These are phyloP conservation scores for Cryptosporidium bovis DNA, from an alignment of 169 alveolate genomes.

Conservation along the genomic window DNA sequence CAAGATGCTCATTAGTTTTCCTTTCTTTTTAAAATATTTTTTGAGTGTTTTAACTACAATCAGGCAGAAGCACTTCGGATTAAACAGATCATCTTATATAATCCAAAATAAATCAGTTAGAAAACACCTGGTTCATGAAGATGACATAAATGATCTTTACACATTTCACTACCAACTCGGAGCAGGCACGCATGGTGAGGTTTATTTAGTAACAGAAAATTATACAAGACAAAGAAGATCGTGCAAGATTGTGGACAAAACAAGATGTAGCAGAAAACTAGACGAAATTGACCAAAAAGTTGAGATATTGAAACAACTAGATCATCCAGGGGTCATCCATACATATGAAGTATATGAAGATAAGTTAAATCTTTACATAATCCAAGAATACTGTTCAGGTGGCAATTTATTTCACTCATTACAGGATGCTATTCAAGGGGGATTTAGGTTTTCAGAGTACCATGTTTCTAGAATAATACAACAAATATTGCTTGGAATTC, in stretches of 20 bases:
- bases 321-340: conserved; percentile 82
- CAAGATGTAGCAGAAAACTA: conserved; percentile 16
- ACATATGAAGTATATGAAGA: conserved; percentile 81
- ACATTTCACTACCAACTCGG: conserved; percentile 60
- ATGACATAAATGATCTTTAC: conserved; percentile 51
- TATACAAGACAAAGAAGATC: conserved; percentile 57
- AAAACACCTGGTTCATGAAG: conserved; percentile 44
- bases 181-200: conserved; percentile 59
- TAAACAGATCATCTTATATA: background rate
- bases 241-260: conserved; percentile 60
- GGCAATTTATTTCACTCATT: conserved; percentile 77
- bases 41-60: conserved; percentile 42
- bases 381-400: conserved; percentile 81
- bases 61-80: conserved; percentile 44
- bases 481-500: conserved; percentile 80
- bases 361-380: conserved; percentile 77
- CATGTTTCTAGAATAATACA: conserved; percentile 81
- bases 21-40: conserved; percentile 34
- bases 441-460: conserved; percentile 78
- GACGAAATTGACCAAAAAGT: conserved; percentile 77
- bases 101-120: conserved; percentile 2
- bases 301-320: conserved; percentile 76
- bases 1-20: conserved; percentile 31
- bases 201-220: conserved; percentile 52
- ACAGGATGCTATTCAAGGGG: conserved; percentile 73